Evolutionary conservation across 805 yeast genomes (phyloP).

Genomic region (Zygotorulaspora danielsina): DNA sequence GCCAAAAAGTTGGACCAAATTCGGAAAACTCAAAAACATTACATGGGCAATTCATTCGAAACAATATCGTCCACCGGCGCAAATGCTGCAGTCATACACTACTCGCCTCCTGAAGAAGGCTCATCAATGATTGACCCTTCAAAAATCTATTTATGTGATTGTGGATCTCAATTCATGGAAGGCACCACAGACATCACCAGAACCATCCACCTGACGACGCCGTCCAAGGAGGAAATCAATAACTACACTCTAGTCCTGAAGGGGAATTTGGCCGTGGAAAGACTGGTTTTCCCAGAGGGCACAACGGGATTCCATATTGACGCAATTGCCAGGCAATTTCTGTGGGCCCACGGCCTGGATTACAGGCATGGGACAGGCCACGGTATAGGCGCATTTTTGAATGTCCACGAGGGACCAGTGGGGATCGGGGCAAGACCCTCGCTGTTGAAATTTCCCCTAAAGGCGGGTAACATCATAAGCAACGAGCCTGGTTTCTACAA

Average conservation of each 20-base stretch:
- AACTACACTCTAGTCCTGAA: constrained; percentile 83
- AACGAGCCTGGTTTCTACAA: constrained; percentile 95
- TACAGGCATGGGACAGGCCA: constrained; percentile 96
- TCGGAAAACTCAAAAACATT: constrained; percentile 51
- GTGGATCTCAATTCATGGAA: constrained; percentile 88
- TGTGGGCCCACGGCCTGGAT: constrained; percentile 80
- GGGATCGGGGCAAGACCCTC: constrained; percentile 61
- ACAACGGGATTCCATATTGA: constrained; percentile 76
- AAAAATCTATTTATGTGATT: constrained; percentile 72
- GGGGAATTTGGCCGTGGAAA: constrained; percentile 85
- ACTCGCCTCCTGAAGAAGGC: constrained; percentile 59
- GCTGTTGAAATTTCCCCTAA: constrained; percentile 47
- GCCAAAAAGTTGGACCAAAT: constrained; percentile 54
- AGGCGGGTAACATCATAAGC: constrained; percentile 70
- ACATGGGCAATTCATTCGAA: constrained; percentile 66
- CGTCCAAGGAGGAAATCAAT: constrained; percentile 52
- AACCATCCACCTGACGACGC: constrained; percentile 63
- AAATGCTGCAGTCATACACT: constrained; percentile 72
- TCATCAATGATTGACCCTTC: constrained; percentile 59
- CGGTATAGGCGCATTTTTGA: constrained; percentile 88
- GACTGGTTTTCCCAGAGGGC: constrained; percentile 71
- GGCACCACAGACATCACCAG: constrained; percentile 97
- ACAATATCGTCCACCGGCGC: constrained; percentile 74
- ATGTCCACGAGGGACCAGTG: constrained; percentile 93
- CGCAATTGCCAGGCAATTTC: constrained; percentile 71